These are phyloP conservation scores for Myrica gale DNA, from an alignment of 306 rosid species.

Conservation along the genomic window DNA sequence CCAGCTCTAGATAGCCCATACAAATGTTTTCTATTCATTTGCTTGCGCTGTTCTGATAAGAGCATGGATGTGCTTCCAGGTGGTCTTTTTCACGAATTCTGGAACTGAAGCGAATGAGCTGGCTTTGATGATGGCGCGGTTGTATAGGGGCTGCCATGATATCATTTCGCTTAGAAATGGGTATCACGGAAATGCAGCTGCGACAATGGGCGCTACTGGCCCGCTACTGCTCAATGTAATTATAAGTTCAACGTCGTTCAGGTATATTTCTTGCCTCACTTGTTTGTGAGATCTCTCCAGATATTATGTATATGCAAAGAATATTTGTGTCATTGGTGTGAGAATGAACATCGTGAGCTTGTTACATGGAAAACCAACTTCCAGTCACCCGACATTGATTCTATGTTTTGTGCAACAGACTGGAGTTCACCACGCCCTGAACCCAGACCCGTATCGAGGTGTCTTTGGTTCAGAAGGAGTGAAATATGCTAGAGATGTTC, in stretches of 20 bases:
- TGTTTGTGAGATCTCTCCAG: conserved; percentile 11
- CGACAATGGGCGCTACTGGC: conserved; percentile 43
- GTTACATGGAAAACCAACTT: neutral
- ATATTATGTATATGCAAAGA: neutral
- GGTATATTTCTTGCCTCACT: conserved; percentile 24
- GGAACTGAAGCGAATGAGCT: conserved; percentile 55
- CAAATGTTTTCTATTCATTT: neutral
- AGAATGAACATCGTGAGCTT: neutral
- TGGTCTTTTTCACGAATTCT: conserved; percentile 49
- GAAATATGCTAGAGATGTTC: conserved; percentile 45
- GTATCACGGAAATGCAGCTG: conserved; percentile 50
- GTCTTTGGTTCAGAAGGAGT: conserved; percentile 44
- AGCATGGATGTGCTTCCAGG: conserved; percentile 24
- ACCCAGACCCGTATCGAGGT: conserved; percentile 48
- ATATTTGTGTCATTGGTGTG: neutral
- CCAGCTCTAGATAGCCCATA: neutral
- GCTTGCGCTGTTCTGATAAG: neutral
- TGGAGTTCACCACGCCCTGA: conserved; percentile 48
- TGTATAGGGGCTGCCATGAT: conserved; percentile 43
- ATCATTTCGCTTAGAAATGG: conserved; percentile 50
- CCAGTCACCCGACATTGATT: conserved; percentile 1
- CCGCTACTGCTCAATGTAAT: conserved; percentile 42
- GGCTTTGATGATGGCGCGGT: conserved; percentile 46
- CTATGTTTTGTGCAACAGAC: conserved; percentile 32
- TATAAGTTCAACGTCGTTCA: conserved; percentile 46